Conservation (phyloP, 1,284 basidiomycete genomes). For the Tilletia caries region DNA sequence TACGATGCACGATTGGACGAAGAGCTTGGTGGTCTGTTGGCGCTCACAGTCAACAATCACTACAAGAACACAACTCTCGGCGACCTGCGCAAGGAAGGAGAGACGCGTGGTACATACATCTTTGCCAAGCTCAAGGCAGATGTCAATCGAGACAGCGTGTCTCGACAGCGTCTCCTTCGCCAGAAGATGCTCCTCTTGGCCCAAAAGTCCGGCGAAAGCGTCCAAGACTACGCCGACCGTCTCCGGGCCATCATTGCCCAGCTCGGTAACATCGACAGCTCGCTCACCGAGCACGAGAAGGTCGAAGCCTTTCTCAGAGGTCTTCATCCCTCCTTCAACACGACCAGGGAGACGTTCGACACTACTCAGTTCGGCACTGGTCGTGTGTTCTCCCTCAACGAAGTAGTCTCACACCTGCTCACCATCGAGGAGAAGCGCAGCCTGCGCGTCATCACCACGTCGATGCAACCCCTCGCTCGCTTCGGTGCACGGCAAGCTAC, state of each 20-base stretch:
- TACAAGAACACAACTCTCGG: neutral
- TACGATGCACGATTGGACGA: neutral
- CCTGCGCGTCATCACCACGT: neutral
- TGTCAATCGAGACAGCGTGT: neutral
- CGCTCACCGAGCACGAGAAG: neutral
- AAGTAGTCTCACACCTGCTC: neutral
- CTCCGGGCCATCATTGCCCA: neutral
- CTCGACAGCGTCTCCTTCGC: neutral
- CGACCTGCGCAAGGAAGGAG: neutral
- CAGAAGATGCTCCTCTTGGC: neutral
- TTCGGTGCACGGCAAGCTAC: neutral
- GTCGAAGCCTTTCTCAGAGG: neutral
- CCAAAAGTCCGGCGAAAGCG: neutral
- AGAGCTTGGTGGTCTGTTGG: neutral
- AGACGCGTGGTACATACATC: neutral
- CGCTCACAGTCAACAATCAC: neutral
- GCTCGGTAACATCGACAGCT: neutral
- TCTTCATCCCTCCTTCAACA: neutral
- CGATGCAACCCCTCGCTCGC: neutral
- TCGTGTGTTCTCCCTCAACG: neutral
- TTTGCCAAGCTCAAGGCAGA: neutral
- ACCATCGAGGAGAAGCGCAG: neutral
- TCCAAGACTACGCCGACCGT: neutral
- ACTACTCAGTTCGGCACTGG: neutral
- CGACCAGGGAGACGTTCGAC: neutral